Conservation (phyloP, 495 filamentous ascomycete species). For the Aspergillus mulundensis region DNA sequence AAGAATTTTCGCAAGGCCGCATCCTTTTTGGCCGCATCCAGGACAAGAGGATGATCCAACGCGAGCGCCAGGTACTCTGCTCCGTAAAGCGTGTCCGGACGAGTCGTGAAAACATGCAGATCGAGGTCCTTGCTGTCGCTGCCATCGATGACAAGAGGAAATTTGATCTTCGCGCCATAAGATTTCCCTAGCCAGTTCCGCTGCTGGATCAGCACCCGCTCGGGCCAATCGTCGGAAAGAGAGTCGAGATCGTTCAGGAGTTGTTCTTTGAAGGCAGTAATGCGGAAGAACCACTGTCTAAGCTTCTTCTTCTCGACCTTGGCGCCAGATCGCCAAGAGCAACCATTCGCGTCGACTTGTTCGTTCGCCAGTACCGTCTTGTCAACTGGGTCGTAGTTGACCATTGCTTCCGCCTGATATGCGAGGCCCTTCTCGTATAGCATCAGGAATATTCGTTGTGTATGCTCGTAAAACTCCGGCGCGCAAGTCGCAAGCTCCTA, state of each 20-base stretch:
- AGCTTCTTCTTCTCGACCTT: slow-evolving; percentile 75
- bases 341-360: slow-evolving; percentile 79
- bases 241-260: slow-evolving; percentile 68
- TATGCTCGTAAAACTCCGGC: slow-evolving; percentile 83
- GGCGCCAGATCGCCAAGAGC: slow-evolving; percentile 83
- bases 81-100: slow-evolving; percentile 78
- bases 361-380: slow-evolving; percentile 89
- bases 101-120: slow-evolving; percentile 77
- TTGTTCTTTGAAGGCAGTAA: slow-evolving; percentile 71
- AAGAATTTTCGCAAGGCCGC: slow-evolving; percentile 61
- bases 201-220: slow-evolving; percentile 78
- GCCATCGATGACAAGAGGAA: slow-evolving; percentile 47
- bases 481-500: slow-evolving; percentile 82
- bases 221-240: slow-evolving; percentile 68
- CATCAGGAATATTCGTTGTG: slow-evolving; percentile 76
- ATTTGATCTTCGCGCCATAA: slow-evolving; percentile 65
- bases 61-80: slow-evolving; percentile 83
- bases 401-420: slow-evolving; percentile 72
- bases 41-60: slow-evolving; percentile 66
- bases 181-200: slow-evolving; percentile 86
- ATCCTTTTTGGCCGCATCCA: slow-evolving; percentile 54
- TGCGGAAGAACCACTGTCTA: slow-evolving; percentile 88
- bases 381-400: slow-evolving; percentile 89
- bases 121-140: slow-evolving; percentile 26
- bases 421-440: slow-evolving; percentile 68